A percentile compares a stretch with the other conserved stretches of the same genome.
Conservation (phyloP, 2,329 filamentous ascomycete species). For the Penicillium rolfsii region DNA sequence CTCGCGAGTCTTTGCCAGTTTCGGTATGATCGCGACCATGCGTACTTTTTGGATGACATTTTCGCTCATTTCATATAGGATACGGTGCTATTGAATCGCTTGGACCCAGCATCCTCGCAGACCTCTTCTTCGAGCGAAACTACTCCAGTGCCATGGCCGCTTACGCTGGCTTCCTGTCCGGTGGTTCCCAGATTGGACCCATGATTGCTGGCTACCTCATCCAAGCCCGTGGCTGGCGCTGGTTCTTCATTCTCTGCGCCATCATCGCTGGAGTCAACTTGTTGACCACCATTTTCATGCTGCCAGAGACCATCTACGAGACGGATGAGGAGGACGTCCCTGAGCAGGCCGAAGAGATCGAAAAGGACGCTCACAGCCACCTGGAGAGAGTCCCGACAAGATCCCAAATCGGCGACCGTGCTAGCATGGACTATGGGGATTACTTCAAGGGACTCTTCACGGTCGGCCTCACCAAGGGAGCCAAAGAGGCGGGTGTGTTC, state of each 20-base stretch:
- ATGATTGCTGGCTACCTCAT: constrained; percentile 42
- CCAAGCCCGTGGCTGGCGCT: constrained; percentile 41
- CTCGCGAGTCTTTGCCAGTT: constrained; percentile 39
- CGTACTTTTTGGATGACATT: neutral
- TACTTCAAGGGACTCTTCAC: constrained; percentile 37
- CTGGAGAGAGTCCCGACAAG: constrained; percentile 21
- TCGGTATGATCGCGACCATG: constrained; percentile 22
- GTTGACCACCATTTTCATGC: constrained; percentile 37
- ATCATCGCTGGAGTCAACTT: constrained; percentile 39
- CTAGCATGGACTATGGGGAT: constrained; percentile 27
- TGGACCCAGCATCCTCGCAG: constrained; percentile 41
- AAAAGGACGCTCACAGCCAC: constrained; percentile 26
- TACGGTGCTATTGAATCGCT: constrained; percentile 38
- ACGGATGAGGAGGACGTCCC: constrained; percentile 28
- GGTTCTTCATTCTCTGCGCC: constrained; percentile 42
- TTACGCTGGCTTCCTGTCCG: constrained; percentile 39
- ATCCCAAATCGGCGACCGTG: constrained; percentile 16
- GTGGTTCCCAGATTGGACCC: constrained; percentile 41
- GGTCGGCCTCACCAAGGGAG: constrained; percentile 28
- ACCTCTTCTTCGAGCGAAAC: constrained; percentile 33
- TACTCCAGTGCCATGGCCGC: constrained; percentile 40
- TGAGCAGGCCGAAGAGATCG: constrained; percentile 28
- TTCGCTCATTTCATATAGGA: constrained; percentile 16
- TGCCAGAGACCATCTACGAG: constrained; percentile 42
- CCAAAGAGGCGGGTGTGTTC: constrained; percentile 23